Conservation (phyloP, 2,329 filamentous ascomycete species). For the Ceratocystis lukuohia region DNA sequence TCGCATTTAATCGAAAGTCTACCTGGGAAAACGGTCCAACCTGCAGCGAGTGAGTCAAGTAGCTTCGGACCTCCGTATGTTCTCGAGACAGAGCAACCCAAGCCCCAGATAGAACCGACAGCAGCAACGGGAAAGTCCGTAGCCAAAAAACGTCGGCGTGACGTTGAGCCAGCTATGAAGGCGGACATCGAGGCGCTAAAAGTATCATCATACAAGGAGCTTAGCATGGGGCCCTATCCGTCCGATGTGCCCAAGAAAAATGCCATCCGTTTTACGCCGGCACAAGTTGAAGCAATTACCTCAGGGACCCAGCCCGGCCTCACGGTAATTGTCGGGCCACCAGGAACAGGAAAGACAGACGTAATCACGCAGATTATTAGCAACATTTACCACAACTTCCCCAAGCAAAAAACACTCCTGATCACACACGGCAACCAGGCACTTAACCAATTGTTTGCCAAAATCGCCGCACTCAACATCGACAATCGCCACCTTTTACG, state of each 20-base stretch:
- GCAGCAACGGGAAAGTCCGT: constrained; percentile 42
- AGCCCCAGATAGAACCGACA: constrained; percentile 27
- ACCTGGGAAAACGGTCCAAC: constrained; percentile 75
- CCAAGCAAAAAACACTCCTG: constrained; percentile 76
- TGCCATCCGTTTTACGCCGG: constrained; percentile 72
- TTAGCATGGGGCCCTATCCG: constrained; percentile 80
- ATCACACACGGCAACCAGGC: constrained; percentile 97
- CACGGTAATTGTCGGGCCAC: constrained; percentile 86
- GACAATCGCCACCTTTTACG: constrained; percentile 87
- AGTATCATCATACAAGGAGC: constrained; percentile 80
- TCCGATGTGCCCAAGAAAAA: constrained; percentile 74
- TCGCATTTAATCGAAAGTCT: constrained; percentile 82
- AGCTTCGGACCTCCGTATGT: constrained; percentile 83
- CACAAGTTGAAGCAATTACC: constrained; percentile 82
- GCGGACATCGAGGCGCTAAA: constrained; percentile 54
- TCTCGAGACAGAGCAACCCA: constrained; percentile 48
- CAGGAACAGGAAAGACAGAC: constrained; percentile 97
- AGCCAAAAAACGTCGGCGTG: constrained; percentile 78
- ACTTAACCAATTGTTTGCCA: constrained; percentile 92
- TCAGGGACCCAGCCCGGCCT: constrained; percentile 90
- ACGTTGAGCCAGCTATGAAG: constrained; percentile 53
- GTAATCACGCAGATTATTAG: constrained; percentile 97
- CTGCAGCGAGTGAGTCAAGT: constrained; percentile 53
- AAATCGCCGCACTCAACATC: constrained; percentile 92
- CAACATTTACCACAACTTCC: constrained; percentile 98